Evolutionary conservation across 495 filamentous ascomycete genomes (phyloP), one percentile per base, ranked within the genome.

Genomic region (Neurospora sp.): DNA sequence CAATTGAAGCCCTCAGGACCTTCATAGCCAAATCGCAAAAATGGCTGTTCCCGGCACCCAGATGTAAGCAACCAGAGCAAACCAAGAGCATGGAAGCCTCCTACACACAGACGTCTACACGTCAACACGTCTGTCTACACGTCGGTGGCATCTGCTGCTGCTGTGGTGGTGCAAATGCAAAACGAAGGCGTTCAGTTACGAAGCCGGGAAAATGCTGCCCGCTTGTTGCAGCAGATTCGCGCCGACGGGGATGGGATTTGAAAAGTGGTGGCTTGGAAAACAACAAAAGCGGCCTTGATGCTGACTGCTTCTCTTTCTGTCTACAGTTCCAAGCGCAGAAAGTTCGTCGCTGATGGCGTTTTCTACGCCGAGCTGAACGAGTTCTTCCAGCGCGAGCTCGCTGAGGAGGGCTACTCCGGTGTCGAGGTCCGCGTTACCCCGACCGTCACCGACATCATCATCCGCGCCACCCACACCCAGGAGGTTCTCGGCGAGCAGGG

Each of bases 351-450:
- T 81, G 96, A 98, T 85, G 96, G 96, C 87, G 96, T 98, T 83
- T 99, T 98, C 92, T 99, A 98, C 85, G 96, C 96, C 87, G 96
- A 99, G 87, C 87, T 98, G 85, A 99, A 98, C 91, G 96, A 99
- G 88, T 99, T 99, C 92, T 99, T 99, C 94, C 96, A 98, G 89
- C 95, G 96, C 84, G 96, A 99, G 88, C 89, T 99, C 82, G 95
- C 95, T 83, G 95, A 99, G 89, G 96, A 99, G 89, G 96, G 96
- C 77, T 99, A 99, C 89, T 98, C 96, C 41, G 96, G 96, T 81
- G 96, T 99, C 81, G 96, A 99, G 87, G 96, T 99, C 85, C 94
- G 96, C 88, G 96, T 99, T 79, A 99, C 96, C 77, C 96, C 96
- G 80, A 99, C 96, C 81, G 96, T 99, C 83, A 99, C 96, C 87